A percentile compares a stretch with the other conserved stretches of the same genome.
Evolutionary conservation across 306 rosid species (phyloP).

Genomic region (Vicia faba): DNA sequence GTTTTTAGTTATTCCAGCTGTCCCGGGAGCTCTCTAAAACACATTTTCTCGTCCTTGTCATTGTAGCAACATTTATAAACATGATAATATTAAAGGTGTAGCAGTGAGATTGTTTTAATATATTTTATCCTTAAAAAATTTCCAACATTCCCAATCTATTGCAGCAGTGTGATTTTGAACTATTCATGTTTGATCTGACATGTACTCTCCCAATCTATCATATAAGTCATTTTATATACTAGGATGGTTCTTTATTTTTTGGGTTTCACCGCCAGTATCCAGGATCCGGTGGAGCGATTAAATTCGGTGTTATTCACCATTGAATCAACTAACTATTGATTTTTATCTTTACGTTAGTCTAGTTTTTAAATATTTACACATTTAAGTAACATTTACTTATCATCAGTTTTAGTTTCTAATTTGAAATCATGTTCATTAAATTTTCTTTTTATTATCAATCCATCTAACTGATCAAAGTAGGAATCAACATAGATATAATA

Average conservation of each 20-base stretch:
- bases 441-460: too few relatives aligned
- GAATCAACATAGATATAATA: not conserved
- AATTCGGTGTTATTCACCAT: too few relatives aligned
- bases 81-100: too few relatives aligned
- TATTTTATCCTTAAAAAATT: not conserved
- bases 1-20: constrained; percentile 8
- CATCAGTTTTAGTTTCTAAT: too few relatives aligned
- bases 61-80: constrained; percentile 15
- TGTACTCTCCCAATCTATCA: not conserved
- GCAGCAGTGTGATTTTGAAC: constrained; percentile 24
- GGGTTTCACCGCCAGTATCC: too few relatives aligned
- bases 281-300: too few relatives aligned
- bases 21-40: constrained; percentile 4
- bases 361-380: too few relatives aligned
- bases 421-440: too few relatives aligned
- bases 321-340: too few relatives aligned
- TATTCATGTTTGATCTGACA: constrained; percentile 2
- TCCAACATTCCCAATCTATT: not conserved
- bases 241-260: too few relatives aligned
- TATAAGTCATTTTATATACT: not conserved
- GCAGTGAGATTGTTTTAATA: not conserved
- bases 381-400: too few relatives aligned
- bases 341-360: too few relatives aligned
- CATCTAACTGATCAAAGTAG: not conserved
- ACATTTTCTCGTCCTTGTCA: constrained; percentile 4